Base-by-base conservation (phyloP, 1,284 basidiomycete species). In the Stygiomarasmius scandens region DNA sequence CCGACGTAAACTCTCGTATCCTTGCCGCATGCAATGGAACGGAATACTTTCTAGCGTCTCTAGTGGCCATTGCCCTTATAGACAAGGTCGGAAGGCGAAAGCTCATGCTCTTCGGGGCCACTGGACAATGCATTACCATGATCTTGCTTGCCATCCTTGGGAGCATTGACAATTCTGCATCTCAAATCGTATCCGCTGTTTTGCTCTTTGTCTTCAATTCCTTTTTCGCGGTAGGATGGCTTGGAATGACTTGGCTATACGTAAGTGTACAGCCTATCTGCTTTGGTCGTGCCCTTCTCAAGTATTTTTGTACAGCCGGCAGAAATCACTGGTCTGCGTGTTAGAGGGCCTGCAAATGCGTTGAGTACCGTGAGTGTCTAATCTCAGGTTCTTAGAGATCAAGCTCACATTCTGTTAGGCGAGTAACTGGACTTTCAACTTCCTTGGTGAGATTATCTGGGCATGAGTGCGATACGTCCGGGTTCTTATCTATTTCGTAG, bases 211-310 rank as follows among this genome's bases (percentile, higher is more conserved):
- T 85, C 49, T 88, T 86, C 74, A 86, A 87, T 68, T 83, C 85
- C 45, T 83, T 85, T 72, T 88, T 87, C 66, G 83, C 84, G 0
- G 70, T 87, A 56, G 86, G 85, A 6, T 87, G 84, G 85, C 71
- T 87, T 27, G 84, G 86, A 23, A 87, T 89, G 83, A 85, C 87
- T 4, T 87, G 86, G 84, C 71, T 87, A 54, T 85, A 85, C 63
- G 82, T 85, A 59, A 65, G 81, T 74, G 23, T 14, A 27, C 48
- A n/a, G 1, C 32, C 27, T 12, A 22, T 34, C 1, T 54, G 48
- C 22, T 29, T 14, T 12, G 48, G 56, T 49, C 34, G 36, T 14
- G 59, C 43, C 10, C 27, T 24, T 32, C 23, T 46, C 48, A 14
- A 25, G 22, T 34, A 51, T 47, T 54, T 34, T 12, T 32, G 5